phyloP scores from a whole-genome alignment of 1,284 basidiomycete genomes.

The Erythrobasidium hasegawianum region DNA sequence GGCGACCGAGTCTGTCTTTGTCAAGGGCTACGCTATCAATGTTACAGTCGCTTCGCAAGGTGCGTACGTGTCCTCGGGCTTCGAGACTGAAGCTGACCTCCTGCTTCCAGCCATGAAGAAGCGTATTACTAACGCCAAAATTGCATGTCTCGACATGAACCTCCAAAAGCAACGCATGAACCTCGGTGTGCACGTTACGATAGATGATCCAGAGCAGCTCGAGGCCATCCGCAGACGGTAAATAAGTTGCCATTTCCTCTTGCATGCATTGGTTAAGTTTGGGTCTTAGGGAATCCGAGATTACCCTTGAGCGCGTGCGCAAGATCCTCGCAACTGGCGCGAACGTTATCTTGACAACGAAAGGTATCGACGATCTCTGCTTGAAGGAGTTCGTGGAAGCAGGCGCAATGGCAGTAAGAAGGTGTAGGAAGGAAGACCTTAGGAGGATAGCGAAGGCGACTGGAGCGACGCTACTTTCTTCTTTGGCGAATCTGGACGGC shows the following conservation, averaged over 20 bases:
- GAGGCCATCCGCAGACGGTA: slow-evolving; percentile 93
- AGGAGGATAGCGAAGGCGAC: slow-evolving; percentile 96
- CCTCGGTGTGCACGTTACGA: slow-evolving; percentile 93
- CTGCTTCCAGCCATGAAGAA: slow-evolving; percentile 85
- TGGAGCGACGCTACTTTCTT: slow-evolving; percentile 87
- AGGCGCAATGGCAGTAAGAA: slow-evolving; percentile 95
- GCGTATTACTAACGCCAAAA: slow-evolving; percentile 86
- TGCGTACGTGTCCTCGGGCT: no score
- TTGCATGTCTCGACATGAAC: slow-evolving; percentile 98
- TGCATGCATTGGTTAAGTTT: slow-evolving; percentile 6
- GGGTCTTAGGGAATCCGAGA: slow-evolving; percentile 81
- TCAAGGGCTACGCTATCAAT: slow-evolving; percentile 96
- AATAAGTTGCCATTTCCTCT: slow-evolving; percentile 37
- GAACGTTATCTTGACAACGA: slow-evolving; percentile 95
- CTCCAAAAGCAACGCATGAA: slow-evolving; percentile 97
- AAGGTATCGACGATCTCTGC: slow-evolving; percentile 97
- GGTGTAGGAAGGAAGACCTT: slow-evolving; percentile 96
- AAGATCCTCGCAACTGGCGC: slow-evolving; percentile 95
- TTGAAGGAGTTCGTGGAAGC: slow-evolving; percentile 99
- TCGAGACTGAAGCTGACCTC: no score
- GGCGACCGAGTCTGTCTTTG: slow-evolving; percentile 88
- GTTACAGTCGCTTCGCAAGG: slow-evolving; percentile 99
- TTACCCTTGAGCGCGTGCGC: slow-evolving; percentile 89
- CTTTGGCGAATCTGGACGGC: slow-evolving; percentile 92
- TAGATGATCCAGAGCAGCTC: slow-evolving; percentile 93